Conservation (phyloP, 2,329 filamentous ascomycete genomes). For the Chaetomium globosum region DNA sequence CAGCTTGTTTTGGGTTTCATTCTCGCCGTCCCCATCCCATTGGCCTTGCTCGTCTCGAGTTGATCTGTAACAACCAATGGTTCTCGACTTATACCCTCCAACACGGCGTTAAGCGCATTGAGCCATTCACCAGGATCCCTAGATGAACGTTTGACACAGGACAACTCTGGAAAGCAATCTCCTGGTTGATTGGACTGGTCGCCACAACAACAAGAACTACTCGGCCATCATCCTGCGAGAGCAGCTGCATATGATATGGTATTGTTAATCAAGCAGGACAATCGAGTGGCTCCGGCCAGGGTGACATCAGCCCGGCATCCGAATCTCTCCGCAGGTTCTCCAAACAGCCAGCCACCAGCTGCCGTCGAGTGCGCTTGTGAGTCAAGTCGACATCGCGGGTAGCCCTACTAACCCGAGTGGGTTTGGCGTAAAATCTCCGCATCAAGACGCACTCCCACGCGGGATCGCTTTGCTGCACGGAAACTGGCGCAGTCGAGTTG, state of each 20-base stretch:
- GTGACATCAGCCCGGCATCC: constrained; percentile 16
- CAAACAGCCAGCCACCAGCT: neutral
- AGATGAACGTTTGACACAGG: constrained; percentile 14
- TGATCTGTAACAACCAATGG: constrained; percentile 29
- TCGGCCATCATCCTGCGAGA: constrained; percentile 30
- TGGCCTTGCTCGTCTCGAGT: constrained; percentile 27
- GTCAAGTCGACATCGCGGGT: constrained; percentile 26
- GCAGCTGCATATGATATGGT: constrained; percentile 36
- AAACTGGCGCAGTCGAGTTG: constrained; percentile 26
- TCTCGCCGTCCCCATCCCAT: constrained; percentile 29
- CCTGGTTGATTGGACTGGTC: constrained; percentile 30
- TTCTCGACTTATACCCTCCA: constrained; percentile 34
- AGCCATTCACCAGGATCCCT: constrained; percentile 21
- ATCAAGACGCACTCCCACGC: constrained; percentile 20
- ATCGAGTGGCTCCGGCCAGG: constrained; percentile 20
- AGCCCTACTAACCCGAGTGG: constrained; percentile 21
- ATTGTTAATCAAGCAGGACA: constrained; percentile 28
- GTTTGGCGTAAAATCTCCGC: constrained; percentile 28
- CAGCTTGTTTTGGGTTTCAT: constrained; percentile 26
- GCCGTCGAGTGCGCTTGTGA: constrained; percentile 14
- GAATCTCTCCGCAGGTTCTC: constrained; percentile 12
- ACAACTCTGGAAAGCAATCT: constrained; percentile 21
- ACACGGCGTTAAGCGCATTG: constrained; percentile 19
- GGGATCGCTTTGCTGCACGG: constrained; percentile 20
- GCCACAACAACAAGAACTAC: constrained; percentile 15